Base-by-base conservation (phyloP, 2,329 filamentous ascomycete species). In the Colletotrichum incanum region DNA sequence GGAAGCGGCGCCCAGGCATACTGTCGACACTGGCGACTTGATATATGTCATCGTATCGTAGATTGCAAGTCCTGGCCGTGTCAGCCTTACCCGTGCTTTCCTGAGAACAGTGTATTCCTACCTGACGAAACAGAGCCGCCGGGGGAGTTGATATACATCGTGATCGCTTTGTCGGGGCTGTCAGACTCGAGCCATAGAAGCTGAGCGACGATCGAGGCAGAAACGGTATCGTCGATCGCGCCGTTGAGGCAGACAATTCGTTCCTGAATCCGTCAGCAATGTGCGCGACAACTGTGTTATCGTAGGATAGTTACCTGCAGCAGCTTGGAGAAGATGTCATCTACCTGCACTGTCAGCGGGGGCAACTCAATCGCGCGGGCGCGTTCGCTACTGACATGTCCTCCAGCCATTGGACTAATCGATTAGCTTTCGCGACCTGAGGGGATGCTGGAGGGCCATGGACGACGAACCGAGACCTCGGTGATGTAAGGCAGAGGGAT, bases 21-120 rank as follows among this genome's bases (percentile, higher is more conserved):
- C 96, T 0, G 96, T 99, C 54, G 93, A 96, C 0, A 99, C 95
- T 1, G 96, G 94, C 3, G 94, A 94, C 73, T 93, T 92, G 80
- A 99, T 98, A 82, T 99, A 99, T 77, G 93, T 92, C 96, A 99
- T 98, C 16, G 96, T 99, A 81, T 99, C 96, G 87, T 99, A 99
- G 78, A 99, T 98, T 34, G 96, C 95, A 72, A 93, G 87, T 20
- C 91, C 91, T 81, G 72, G 12, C 7, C 3, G 9, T n/a, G 12
- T 73, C 50, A 62, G 61, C 58, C 20, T 31, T 14, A 5, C 8
- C 20, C 34, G 23, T 37, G 0, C 26, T 49, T 18, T 18, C 5
- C 23, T 59, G 2, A 8, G 28, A 28, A 41, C 39, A 3, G 9
- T 26, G 34, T 18, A 39, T 14, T 73, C 79, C 50, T 79, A 88